phyloP scores from a whole-genome alignment of 495 filamentous ascomycete genomes.

The Talaromyces nanjingensis region DNA sequence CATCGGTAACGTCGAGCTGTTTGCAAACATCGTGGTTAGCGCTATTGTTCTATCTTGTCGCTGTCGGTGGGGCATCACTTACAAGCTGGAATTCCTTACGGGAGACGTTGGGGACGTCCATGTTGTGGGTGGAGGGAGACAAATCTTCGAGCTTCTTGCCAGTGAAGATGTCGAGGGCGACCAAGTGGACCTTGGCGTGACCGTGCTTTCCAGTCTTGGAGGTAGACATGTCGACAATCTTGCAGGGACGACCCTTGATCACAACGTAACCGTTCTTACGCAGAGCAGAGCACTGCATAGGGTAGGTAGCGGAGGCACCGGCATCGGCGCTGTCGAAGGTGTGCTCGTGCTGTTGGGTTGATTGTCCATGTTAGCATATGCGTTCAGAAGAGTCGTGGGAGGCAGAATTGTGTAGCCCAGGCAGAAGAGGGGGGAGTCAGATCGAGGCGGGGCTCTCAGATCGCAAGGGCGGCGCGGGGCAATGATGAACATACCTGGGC shows the following conservation, averaged over 20 bases:
- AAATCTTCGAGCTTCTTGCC: conserved; percentile 99
- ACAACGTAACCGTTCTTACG: conserved; percentile 98
- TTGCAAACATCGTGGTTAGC: neutral
- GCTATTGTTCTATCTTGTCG: neutral
- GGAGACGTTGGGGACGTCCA: conserved; percentile 93
- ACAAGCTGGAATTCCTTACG: conserved; percentile 92
- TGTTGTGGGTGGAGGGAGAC: conserved; percentile 99
- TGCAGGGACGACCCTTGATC: conserved; percentile 98
- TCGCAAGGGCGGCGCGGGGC: conserved; percentile 21
- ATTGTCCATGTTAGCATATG: conserved; percentile 10
- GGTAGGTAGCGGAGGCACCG: conserved; percentile 87
- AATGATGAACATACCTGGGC: conserved; percentile 28
- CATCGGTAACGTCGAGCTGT: conserved; percentile 81
- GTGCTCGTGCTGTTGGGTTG: conserved; percentile 63
- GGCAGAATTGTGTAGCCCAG: conserved; percentile 3
- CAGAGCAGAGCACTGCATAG: conserved; percentile 98
- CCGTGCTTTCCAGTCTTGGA: conserved; percentile 99
- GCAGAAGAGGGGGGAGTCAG: conserved; percentile 10
- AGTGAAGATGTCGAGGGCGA: conserved; percentile 98
- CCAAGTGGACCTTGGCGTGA: conserved; percentile 98
- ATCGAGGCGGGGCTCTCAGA: conserved; percentile 18
- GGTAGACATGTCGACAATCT: conserved; percentile 99
- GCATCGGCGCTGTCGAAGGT: conserved; percentile 90
- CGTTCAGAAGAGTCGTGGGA: neutral
- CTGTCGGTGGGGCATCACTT: conserved; percentile 32